A percentile compares a stretch with the other conserved stretches of the same genome.
Evolutionary conservation across 2,329 filamentous ascomycete genomes (phyloP).

Genomic region (Fusarium fujikuroi): DNA sequence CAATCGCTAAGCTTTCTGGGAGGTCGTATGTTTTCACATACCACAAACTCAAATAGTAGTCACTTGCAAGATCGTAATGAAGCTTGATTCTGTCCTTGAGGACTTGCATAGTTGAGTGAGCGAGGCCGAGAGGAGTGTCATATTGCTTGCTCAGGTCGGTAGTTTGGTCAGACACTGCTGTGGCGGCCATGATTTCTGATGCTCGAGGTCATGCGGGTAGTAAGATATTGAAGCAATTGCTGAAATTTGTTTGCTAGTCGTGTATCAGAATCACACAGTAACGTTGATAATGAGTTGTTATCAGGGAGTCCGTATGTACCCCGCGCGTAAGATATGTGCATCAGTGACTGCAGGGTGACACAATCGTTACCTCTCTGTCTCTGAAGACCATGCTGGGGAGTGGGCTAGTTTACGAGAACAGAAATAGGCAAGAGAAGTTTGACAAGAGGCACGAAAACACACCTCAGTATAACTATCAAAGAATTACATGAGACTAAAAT

Average conservation of each 20-base stretch:
- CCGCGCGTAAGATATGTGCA: slow-evolving; percentile 15
- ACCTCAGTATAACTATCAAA: not conserved
- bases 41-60: slow-evolving; percentile 71
- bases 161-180: slow-evolving; percentile 22
- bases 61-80: slow-evolving; percentile 70
- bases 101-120: slow-evolving; percentile 59
- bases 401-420: not conserved
- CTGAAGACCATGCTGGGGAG: not conserved
- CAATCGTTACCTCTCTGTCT: not conserved
- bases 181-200: slow-evolving; percentile 20
- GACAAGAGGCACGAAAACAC: not conserved
- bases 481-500: not conserved
- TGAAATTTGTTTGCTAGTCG: not conserved
- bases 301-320: slow-evolving; percentile 9
- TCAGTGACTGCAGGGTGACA: slow-evolving; percentile 24
- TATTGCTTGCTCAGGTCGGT: slow-evolving; percentile 57
- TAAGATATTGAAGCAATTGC: not conserved
- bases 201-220: not conserved
- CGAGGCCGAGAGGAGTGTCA: slow-evolving; percentile 57
- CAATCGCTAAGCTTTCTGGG: not conserved
- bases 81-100: slow-evolving; percentile 68
- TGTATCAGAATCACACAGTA: not conserved
- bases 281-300: not conserved
- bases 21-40: slow-evolving; percentile 44
- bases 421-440: not conserved